These are phyloP conservation scores for Westerdykella ornata DNA, from an alignment of 2,329 filamentous ascomycete species.

Conservation along the genomic window DNA sequence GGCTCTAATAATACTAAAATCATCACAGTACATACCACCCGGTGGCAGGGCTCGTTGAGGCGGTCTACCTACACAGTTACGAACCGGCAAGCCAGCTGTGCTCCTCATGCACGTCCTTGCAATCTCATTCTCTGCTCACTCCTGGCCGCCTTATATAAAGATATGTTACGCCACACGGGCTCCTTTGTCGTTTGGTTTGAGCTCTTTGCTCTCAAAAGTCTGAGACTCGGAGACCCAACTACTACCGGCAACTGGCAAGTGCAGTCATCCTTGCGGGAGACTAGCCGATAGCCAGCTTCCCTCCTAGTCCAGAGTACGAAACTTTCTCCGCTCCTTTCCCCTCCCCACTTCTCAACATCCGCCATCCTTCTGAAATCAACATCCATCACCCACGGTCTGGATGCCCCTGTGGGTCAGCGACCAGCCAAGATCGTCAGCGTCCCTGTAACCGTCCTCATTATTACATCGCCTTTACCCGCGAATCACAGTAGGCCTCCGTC, in stretches of 20 bases:
- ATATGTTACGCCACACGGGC: conserved; percentile 32
- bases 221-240: no score
- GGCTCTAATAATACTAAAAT: neutral
- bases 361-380: conserved; percentile 21
- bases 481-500: conserved; percentile 30
- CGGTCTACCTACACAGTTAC: neutral
- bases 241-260: conserved; percentile 22
- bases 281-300: conserved; percentile 30
- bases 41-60: no score
- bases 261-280: conserved; percentile 18
- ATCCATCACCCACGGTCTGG: conserved; percentile 25
- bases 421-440: conserved; percentile 33
- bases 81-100: conserved; percentile 11
- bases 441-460: conserved; percentile 22
- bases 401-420: conserved; percentile 31
- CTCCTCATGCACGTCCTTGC: conserved; percentile 35
- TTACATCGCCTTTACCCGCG: conserved; percentile 30
- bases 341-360: conserved; percentile 21
- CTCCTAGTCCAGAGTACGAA: conserved; percentile 26
- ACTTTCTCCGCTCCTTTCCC: conserved; percentile 28
- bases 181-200: conserved; percentile 29
- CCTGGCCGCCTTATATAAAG: conserved; percentile 20
- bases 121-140: conserved; percentile 19
- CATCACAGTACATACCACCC: neutral
- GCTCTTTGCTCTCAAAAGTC: conserved; percentile 24